A percentile compares a stretch with the other conserved stretches of the same genome.
Evolutionary conservation across 2,329 filamentous ascomycete genomes (phyloP).

Genomic region (Diplodia corticola): DNA sequence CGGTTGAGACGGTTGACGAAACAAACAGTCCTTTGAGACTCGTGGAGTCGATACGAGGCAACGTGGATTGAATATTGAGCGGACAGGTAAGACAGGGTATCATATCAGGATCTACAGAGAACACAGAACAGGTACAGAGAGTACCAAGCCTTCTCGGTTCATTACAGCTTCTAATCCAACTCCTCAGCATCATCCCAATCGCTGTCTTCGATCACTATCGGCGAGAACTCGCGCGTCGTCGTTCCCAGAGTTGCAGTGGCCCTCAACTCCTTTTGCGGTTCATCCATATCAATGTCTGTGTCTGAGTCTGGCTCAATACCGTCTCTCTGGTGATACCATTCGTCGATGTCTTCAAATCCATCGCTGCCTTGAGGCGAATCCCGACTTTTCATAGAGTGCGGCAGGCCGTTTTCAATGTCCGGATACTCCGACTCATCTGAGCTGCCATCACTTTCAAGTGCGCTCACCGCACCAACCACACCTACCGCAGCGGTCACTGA

Average conservation of each 20-base stretch:
- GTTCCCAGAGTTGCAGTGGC: background rate
- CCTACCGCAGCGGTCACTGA: background rate
- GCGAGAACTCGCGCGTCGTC: background rate
- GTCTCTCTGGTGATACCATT: background rate
- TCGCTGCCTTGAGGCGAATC: background rate
- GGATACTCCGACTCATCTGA: constrained; percentile 3
- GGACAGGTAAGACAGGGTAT: background rate
- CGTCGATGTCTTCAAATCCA: background rate
- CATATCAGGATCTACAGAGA: background rate
- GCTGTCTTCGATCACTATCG: constrained; percentile 55
- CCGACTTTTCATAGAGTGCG: background rate
- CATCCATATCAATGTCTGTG: background rate
- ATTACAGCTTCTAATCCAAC: constrained; percentile 31
- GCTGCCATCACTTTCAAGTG: background rate
- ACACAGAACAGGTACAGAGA: background rate
- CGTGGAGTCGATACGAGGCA: constrained; percentile 34
- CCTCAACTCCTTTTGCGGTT: background rate
- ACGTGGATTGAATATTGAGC: background rate
- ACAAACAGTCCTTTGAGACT: constrained; percentile 29
- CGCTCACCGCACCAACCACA: background rate
- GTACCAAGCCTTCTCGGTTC: background rate
- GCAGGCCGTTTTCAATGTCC: background rate
- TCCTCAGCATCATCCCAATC: constrained; percentile 54
- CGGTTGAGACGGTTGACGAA: constrained; percentile 33
- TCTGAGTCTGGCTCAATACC: background rate